phyloP scores from a whole-genome alignment of 495 filamentous ascomycete species.

The Hypoxylon cercidicola region DNA sequence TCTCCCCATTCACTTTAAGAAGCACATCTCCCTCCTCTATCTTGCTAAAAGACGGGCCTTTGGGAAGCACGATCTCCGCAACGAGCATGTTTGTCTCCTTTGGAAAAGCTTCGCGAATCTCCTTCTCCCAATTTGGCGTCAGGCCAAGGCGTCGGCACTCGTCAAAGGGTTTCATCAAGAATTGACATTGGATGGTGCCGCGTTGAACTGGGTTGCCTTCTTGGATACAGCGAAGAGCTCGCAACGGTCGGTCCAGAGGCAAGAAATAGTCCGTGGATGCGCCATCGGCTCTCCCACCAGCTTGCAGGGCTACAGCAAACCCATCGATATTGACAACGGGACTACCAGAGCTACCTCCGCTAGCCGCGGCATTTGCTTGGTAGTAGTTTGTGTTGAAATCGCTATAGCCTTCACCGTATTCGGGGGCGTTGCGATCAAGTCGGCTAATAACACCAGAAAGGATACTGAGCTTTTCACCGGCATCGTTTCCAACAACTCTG shows the following conservation, averaged over 20 bases:
- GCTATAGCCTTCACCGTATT: constrained; percentile 98
- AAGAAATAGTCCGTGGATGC: constrained; percentile 99
- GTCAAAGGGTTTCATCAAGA: constrained; percentile 96
- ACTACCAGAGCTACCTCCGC: constrained; percentile 95
- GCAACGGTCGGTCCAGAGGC: constrained; percentile 85
- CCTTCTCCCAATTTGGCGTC: constrained; percentile 83
- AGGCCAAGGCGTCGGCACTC: constrained; percentile 93
- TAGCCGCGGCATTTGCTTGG: constrained; percentile 95
- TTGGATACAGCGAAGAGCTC: constrained; percentile 87
- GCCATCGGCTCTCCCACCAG: constrained; percentile 90
- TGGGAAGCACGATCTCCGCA: constrained; percentile 91
- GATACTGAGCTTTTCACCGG: constrained; percentile 98
- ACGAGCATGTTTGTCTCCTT: constrained; percentile 97
- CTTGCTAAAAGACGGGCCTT: constrained; percentile 85
- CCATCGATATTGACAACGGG: constrained; percentile 97
- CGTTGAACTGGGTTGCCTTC: constrained; percentile 77
- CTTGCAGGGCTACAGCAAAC: constrained; percentile 91
- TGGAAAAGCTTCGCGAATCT: constrained; percentile 82
- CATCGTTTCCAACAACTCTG: constrained; percentile 97
- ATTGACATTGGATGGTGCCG: constrained; percentile 98
- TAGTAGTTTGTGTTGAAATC: constrained; percentile 99
- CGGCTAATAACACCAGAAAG: constrained; percentile 97
- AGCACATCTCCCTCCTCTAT: constrained; percentile 97
- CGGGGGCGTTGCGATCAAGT: constrained; percentile 93
- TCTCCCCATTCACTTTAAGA: constrained; percentile 90